Base-by-base conservation (phyloP, 345 rosid species). In the Lumnitzera racemosa region DNA sequence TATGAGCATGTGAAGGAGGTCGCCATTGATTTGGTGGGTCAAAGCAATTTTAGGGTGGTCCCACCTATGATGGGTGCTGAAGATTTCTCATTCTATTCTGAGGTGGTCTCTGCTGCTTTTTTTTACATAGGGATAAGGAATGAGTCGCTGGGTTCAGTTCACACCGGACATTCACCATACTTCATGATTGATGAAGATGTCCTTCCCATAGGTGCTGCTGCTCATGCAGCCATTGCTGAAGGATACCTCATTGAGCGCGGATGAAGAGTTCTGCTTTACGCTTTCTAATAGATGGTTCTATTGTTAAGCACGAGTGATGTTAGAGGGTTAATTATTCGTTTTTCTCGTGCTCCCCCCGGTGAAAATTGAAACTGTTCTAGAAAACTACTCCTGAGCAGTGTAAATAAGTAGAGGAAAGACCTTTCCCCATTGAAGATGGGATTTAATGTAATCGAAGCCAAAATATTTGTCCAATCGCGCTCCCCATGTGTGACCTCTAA, bases 41-140 rank as follows among this genome's bases (percentile, higher is more conserved):
- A 67, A 9, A 61, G 52, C n/a, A 73, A 81, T 56, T 88, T 86
- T 64, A 74, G 75, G 50, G 73, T 80, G 58, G 88, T 86, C 17
- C 88, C 80, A 13, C 90, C 89, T 0, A 75, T 86, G 81, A 91
- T 91, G 98, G 98, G 95, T 15, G 95, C 98, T 0, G 98, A 91
- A 74, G 98, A 91, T 70, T 91, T 88, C 65, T 80, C 95, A 15
- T 91, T 91, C 64, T 91, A 84, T 76, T 67, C 96, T 2, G 74
- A 84, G 65, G 69, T 73, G 15, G 80, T 84, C 43, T 96, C 96
- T 0, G 84, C 90, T 2, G 87, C 95, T 11, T 88, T 91, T 69
- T 91, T 75, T 71, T 88, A 84, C 71, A 76, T 91, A 15, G 96
- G 98, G n/a, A 75, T 88, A 12, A 73, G 88, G 72, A 91, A 88